Conservation (phyloP, 139 green algal species). For the Coelastrella sp. region DNA sequence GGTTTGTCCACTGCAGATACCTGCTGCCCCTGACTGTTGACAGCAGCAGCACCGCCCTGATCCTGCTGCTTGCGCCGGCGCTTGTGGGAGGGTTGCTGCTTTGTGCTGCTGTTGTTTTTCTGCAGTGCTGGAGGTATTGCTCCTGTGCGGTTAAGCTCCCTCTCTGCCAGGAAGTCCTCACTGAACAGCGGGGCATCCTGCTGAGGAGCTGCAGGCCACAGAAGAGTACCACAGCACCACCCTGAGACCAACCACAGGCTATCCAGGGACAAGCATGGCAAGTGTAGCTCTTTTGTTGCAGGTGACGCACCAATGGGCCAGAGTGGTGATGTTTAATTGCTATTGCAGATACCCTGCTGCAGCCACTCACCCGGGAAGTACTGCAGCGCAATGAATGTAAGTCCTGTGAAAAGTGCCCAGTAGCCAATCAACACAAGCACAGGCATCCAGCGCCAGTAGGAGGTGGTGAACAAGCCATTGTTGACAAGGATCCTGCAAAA, state of each 20-base stretch:
- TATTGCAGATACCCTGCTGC: not conserved
- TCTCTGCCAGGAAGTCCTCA: slow-evolving; percentile 30
- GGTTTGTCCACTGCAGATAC: too few species aligned
- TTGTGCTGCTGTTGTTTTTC: not conserved
- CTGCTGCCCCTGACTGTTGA: not conserved
- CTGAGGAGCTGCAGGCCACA: not conserved
- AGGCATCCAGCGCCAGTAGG: slow-evolving; percentile 28
- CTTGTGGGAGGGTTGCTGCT: not conserved
- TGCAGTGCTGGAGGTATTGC: not conserved
- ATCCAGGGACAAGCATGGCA: too few species aligned
- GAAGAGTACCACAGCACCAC: not conserved
- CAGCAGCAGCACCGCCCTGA: not conserved
- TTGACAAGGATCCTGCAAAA: slow-evolving; percentile 46
- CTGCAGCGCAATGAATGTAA: slow-evolving; percentile 22
- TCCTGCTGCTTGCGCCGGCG: not conserved
- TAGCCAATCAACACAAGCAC: slow-evolving; percentile 30
- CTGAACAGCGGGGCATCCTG: slow-evolving; percentile 3
- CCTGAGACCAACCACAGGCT: too few species aligned
- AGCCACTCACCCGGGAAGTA: not conserved
- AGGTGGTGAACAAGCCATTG: slow-evolving; percentile 69
- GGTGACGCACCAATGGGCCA: too few species aligned
- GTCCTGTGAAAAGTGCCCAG: slow-evolving; percentile 21
- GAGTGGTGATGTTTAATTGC: too few species aligned
- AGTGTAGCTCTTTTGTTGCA: too few species aligned
- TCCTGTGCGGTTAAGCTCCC: slow-evolving; percentile 29